phyloP scores from a whole-genome alignment of 1,284 basidiomycete genomes.

The Ustilago xerochloae region DNA sequence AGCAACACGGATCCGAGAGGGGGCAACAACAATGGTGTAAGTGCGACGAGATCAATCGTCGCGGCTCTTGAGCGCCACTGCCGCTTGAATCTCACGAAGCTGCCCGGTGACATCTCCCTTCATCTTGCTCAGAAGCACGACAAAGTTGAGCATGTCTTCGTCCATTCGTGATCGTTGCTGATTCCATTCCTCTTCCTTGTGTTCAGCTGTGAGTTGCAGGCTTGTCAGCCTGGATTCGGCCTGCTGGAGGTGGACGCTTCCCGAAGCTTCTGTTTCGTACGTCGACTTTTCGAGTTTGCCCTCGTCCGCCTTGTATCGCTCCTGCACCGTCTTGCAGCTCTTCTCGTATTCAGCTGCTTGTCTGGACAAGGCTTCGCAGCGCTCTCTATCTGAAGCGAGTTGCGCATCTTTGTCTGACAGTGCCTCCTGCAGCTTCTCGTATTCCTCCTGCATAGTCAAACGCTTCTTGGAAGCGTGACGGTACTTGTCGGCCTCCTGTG shows the following conservation, averaged over 20 bases:
- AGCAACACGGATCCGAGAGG: neutral
- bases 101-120: slow-evolving; percentile 49
- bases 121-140: slow-evolving; percentile 52
- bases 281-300: slow-evolving; percentile 45
- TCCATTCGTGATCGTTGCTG: slow-evolving; percentile 47
- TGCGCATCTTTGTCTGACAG: slow-evolving; percentile 42
- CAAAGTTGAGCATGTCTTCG: slow-evolving; percentile 55
- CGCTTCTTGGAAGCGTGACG: slow-evolving; percentile 51
- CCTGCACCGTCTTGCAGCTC: slow-evolving; percentile 51
- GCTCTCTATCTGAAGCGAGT: slow-evolving; percentile 36
- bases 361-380: slow-evolving; percentile 29
- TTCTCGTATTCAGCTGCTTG: slow-evolving; percentile 51
- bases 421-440: slow-evolving; percentile 49
- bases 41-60: slow-evolving; percentile 27
- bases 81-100: slow-evolving; percentile 48
- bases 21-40: neutral
- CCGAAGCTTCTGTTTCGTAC: slow-evolving; percentile 48
- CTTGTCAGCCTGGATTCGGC: slow-evolving; percentile 46
- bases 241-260: slow-evolving; percentile 46
- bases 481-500: slow-evolving; percentile 45
- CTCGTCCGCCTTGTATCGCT: slow-evolving; percentile 50
- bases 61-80: slow-evolving; percentile 48
- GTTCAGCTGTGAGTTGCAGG: slow-evolving; percentile 45
- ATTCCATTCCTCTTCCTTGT: slow-evolving; percentile 50
- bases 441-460: slow-evolving; percentile 51